Percentiles rank a stretch among this genome's conserved stretches.
phyloP scores from a whole-genome alignment of 352 stramenopile genomes.

The Pythium aristosporum region DNA sequence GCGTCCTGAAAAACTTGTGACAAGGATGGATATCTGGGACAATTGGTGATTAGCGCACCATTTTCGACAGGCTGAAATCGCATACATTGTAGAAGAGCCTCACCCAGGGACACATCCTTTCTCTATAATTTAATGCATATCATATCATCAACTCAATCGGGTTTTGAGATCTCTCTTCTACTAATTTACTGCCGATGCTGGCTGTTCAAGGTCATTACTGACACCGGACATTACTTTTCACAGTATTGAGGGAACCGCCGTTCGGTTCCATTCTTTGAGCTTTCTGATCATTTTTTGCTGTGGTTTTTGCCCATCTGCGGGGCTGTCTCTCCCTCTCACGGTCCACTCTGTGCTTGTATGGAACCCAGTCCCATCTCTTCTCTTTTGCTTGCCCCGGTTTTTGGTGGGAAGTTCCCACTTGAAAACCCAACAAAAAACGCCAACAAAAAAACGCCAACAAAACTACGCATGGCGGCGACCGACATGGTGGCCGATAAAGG shows the following conservation, averaged over 20 bases:
- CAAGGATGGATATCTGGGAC: neutral
- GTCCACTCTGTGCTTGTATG: neutral
- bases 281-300: conserved; percentile 3
- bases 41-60: neutral
- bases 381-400: neutral
- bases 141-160: neutral
- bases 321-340: conserved; percentile 2
- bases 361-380: conserved; percentile 3
- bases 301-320: conserved; percentile 1
- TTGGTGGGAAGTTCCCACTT: neutral
- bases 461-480: neutral
- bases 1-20: too few relatives aligned
- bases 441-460: conserved; percentile 2
- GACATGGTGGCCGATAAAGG: neutral
- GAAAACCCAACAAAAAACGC: neutral
- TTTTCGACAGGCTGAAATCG: neutral
- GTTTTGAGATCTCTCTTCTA: neutral
- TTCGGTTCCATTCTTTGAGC: neutral
- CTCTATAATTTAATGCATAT: neutral
- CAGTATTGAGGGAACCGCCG: neutral
- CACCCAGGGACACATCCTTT: neutral
- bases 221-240: neutral
- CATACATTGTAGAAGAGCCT: conserved; percentile 4
- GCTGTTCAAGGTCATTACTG: neutral
- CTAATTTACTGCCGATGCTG: too few relatives aligned